Conservation (phyloP, 768 basidiomycete species). For the Ramaria sp. region DNA sequence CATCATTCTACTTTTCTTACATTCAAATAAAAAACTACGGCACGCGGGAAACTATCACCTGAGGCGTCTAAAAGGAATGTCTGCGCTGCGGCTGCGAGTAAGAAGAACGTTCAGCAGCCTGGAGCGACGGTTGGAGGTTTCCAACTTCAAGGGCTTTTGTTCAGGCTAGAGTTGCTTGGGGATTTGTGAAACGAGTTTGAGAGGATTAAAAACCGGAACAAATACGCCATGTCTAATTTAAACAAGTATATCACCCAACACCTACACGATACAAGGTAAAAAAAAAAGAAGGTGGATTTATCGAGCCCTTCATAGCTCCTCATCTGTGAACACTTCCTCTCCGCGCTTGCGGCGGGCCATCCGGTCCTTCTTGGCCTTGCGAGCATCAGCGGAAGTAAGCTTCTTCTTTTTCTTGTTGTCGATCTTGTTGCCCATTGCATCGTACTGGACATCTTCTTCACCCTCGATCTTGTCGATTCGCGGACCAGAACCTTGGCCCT, state of each 20-base stretch:
- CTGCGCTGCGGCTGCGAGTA: too few species aligned
- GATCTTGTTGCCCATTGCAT: conserved; percentile 98
- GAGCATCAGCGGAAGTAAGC: conserved; percentile 66
- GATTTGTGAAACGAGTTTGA: too few species aligned
- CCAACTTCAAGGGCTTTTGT: too few species aligned
- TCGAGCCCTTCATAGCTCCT: conserved; percentile 18
- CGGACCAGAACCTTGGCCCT: conserved; percentile 91
- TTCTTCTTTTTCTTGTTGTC: conserved; percentile 81
- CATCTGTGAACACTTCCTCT: conserved; percentile 59
- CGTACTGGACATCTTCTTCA: conserved; percentile 84
- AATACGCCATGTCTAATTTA: too few species aligned
- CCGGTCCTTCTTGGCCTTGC: conserved; percentile 96
- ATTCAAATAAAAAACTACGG: too few species aligned
- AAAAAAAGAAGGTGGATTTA: background rate
- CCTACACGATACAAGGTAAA: conserved; percentile 9
- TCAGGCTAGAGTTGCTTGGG: too few species aligned
- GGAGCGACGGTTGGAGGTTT: too few species aligned
- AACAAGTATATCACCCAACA: conserved; percentile 8
- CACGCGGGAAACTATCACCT: too few species aligned
- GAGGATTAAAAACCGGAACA: too few species aligned
- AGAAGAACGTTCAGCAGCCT: too few species aligned
- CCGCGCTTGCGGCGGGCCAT: conserved; percentile 84
- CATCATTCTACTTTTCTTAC: too few species aligned
- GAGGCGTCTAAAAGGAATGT: too few species aligned
- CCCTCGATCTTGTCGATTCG: conserved; percentile 92